Conservation (phyloP, 768 basidiomycete genomes). For the Lactarius deliciosus region DNA sequence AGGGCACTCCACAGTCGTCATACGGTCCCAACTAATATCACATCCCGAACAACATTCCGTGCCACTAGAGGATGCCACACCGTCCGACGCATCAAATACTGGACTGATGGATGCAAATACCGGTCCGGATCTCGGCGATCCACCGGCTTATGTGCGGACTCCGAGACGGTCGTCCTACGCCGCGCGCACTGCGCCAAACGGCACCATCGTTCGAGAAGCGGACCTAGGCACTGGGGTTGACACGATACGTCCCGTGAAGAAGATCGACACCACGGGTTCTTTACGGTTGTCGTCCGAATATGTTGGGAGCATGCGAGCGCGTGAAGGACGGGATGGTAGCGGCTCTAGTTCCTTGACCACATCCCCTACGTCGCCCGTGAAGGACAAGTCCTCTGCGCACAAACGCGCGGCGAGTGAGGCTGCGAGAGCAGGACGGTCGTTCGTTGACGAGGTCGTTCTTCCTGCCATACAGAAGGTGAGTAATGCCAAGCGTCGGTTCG, state of each 20-base stretch:
- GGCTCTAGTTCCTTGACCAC: conserved; percentile 37
- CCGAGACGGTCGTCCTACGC: conserved; percentile 76
- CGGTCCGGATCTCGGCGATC: conserved; percentile 51
- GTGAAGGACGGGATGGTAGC: conserved; percentile 49
- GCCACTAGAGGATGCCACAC: conserved; percentile 46
- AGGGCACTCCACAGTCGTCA: conserved; percentile 70
- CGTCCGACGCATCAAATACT: conserved; percentile 41
- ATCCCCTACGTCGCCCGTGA: conserved; percentile 50
- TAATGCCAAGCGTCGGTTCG: background rate
- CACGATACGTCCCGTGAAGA: conserved; percentile 92
- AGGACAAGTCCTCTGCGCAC: conserved; percentile 41
- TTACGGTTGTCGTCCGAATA: conserved; percentile 76
- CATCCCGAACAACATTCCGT: conserved; percentile 34
- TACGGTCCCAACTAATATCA: conserved; percentile 44
- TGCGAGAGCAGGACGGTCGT: conserved; percentile 59
- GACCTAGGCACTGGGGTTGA: conserved; percentile 87
- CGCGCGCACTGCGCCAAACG: conserved; percentile 65
- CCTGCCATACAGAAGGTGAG: conserved; percentile 72
- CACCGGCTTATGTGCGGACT: conserved; percentile 70
- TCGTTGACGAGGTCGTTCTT: conserved; percentile 84
- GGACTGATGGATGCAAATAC: conserved; percentile 32
- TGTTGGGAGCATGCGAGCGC: conserved; percentile 64
- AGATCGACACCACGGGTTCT: conserved; percentile 78
- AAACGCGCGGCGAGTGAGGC: conserved; percentile 55
- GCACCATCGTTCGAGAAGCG: conserved; percentile 74